These are phyloP conservation scores for Ailanthus altissimus DNA, from an alignment of 345 rosid species.

Conservation along the genomic window DNA sequence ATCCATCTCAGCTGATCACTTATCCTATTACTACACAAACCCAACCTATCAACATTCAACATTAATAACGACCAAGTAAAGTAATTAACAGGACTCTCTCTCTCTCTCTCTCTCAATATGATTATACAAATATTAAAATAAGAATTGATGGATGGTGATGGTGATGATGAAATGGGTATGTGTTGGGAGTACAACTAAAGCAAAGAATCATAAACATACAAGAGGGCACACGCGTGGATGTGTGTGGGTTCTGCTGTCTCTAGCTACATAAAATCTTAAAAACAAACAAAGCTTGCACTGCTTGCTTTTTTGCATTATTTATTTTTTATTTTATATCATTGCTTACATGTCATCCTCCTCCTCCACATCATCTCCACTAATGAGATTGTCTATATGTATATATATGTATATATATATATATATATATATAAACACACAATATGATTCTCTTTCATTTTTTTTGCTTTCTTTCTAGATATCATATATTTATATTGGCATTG, in stretches of 20 bases:
- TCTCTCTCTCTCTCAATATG: background rate
- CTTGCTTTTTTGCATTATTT: background rate
- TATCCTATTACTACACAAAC: too few relatives aligned
- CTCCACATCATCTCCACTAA: constrained; percentile 27
- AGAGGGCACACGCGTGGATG: constrained; percentile 13
- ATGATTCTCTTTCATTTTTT: background rate
- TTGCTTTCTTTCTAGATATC: constrained; percentile 3
- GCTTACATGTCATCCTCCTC: constrained; percentile 18
- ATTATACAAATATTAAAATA: background rate
- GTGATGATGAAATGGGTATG: constrained; percentile 12
- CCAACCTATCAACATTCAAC: background rate
- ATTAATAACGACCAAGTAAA: constrained; percentile 5
- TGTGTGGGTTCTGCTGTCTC: constrained; percentile 23
- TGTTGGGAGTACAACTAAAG: constrained; percentile 15
- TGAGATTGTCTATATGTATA: background rate
- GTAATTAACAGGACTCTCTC: background rate
- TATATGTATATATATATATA: too few relatives aligned
- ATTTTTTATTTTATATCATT: background rate
- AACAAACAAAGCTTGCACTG: background rate
- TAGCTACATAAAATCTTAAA: constrained; percentile 9
- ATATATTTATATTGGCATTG: background rate
- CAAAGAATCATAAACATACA: too few relatives aligned
- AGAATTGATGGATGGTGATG: constrained; percentile 7
- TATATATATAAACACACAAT: background rate
- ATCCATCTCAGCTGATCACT: background rate